A percentile compares a stretch with the other conserved stretches of the same genome.
phyloP scores from a whole-genome alignment of 2,329 filamentous ascomycete species.

The Emydomyces testavorans region DNA sequence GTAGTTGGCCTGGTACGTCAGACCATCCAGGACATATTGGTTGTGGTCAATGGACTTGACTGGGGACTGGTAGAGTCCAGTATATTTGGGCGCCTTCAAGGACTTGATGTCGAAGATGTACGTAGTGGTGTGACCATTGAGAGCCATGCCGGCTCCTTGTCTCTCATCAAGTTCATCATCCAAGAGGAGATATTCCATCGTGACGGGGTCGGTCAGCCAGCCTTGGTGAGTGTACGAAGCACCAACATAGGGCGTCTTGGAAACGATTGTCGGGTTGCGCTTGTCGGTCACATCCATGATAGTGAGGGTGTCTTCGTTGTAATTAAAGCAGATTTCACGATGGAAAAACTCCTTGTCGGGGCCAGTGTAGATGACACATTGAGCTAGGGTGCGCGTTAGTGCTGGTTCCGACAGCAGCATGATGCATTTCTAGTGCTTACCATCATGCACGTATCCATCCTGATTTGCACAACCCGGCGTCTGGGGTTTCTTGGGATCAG shows the following conservation, averaged over 20 bases:
- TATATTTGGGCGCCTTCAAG: slow-evolving; percentile 36
- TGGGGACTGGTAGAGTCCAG: slow-evolving; percentile 35
- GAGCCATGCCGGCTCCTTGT: slow-evolving; percentile 30
- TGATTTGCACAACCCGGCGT: slow-evolving; percentile 44
- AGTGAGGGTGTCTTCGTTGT: slow-evolving; percentile 36
- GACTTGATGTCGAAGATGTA: slow-evolving; percentile 43
- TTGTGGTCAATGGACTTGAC: slow-evolving; percentile 40
- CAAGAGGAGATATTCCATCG: slow-evolving; percentile 39
- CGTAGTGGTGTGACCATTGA: slow-evolving; percentile 39
- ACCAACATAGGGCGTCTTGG: slow-evolving; percentile 45
- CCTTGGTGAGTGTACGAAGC: slow-evolving; percentile 50
- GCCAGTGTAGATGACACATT: slow-evolving; percentile 47
- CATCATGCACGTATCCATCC: slow-evolving; percentile 52
- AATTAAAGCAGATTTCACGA: slow-evolving; percentile 46
- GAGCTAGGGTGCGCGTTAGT: slow-evolving; percentile 24
- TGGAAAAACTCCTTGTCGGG: slow-evolving; percentile 40
- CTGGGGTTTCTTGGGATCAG: slow-evolving; percentile 42
- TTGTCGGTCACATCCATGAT: slow-evolving; percentile 19
- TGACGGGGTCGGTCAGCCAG: slow-evolving; percentile 40
- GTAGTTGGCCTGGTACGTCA: slow-evolving; percentile 43
- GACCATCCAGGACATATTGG: slow-evolving; percentile 38
- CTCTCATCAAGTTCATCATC: slow-evolving; percentile 46
- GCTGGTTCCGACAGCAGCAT: background rate
- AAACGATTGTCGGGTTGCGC: slow-evolving; percentile 35
- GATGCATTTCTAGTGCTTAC: slow-evolving; percentile 6